phyloP scores from a whole-genome alignment of 225 moss, liverwort and hornwort species.

The Anthoceros angustus region DNA sequence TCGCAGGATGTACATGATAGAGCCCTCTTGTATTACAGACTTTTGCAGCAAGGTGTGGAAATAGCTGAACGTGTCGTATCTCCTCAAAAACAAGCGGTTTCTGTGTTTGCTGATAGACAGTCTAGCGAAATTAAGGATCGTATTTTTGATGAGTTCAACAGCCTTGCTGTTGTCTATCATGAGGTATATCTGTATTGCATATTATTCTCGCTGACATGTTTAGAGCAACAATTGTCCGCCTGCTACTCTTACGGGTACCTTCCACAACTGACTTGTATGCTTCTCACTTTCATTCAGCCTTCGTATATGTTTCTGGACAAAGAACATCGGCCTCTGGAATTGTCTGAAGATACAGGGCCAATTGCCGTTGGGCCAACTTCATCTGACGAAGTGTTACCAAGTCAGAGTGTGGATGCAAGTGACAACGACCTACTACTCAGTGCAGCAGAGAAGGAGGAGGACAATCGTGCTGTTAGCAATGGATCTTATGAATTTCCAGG shows the following conservation, averaged over 20 bases:
- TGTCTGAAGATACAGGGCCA: conserved; percentile 60
- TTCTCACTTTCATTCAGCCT: conserved; percentile 34
- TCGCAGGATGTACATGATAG: conserved; percentile 95
- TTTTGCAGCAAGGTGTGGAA: conserved; percentile 84
- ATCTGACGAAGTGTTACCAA: conserved; percentile 47
- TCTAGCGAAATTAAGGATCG: conserved; percentile 90
- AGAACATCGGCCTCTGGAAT: conserved; percentile 73
- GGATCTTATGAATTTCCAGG: conserved; percentile 61
- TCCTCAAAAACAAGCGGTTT: conserved; percentile 81
- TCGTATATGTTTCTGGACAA: conserved; percentile 99
- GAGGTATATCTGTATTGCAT: conserved; percentile 13
- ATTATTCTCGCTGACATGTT: background rate
- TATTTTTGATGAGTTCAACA: conserved; percentile 97
- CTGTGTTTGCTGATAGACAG: conserved; percentile 79
- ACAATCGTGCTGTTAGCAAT: conserved; percentile 42
- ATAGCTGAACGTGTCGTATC: conserved; percentile 72
- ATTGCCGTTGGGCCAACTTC: conserved; percentile 46
- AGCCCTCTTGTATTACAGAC: conserved; percentile 77
- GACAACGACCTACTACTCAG: conserved; percentile 76
- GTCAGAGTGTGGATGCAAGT: conserved; percentile 55
- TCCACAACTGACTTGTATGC: background rate
- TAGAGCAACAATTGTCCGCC: too few species aligned
- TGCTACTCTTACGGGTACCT: background rate
- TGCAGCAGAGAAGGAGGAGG: conserved; percentile 73
- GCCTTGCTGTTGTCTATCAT: conserved; percentile 72